Percentiles rank a stretch among this genome's conserved stretches.
phyloP scores from a whole-genome alignment of 2,329 filamentous ascomycete species.

The Aspergillus vadensis region DNA sequence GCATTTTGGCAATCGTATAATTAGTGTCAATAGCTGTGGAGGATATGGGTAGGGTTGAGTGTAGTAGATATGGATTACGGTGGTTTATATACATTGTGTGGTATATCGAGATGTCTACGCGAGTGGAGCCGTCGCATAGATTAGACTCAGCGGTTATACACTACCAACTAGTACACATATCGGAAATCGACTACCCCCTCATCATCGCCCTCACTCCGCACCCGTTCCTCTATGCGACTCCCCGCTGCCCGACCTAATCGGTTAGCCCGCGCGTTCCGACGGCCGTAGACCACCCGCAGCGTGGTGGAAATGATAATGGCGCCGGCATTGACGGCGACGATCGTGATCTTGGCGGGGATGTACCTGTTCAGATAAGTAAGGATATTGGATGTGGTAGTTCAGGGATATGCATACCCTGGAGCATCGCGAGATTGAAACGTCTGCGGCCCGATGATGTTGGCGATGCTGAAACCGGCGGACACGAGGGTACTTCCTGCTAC shows the following conservation, averaged over 20 bases:
- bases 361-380: slow-evolving; percentile 18
- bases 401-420: slow-evolving; percentile 33
- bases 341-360: slow-evolving; percentile 41
- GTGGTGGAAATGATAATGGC: slow-evolving; percentile 30
- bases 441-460: slow-evolving; percentile 40
- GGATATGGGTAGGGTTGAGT: no score
- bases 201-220: slow-evolving; percentile 23
- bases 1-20: no score
- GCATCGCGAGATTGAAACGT: slow-evolving; percentile 49
- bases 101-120: no score
- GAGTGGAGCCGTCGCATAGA: no score
- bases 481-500: slow-evolving; percentile 49
- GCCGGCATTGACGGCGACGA: slow-evolving; percentile 37
- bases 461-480: slow-evolving; percentile 46
- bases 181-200: slow-evolving; percentile 31
- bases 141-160: no score
- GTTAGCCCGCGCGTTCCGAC: slow-evolving; percentile 29
- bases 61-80: no score
- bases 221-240: no score
- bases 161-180: slow-evolving; percentile 30
- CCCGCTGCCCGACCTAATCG: not conserved
- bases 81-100: no score
- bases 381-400: not conserved
- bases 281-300: slow-evolving; percentile 29
- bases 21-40: no score